Evolutionary conservation across 2,329 filamentous ascomycete genomes (phyloP).

Genomic region (Zymoseptoria crescenta): DNA sequence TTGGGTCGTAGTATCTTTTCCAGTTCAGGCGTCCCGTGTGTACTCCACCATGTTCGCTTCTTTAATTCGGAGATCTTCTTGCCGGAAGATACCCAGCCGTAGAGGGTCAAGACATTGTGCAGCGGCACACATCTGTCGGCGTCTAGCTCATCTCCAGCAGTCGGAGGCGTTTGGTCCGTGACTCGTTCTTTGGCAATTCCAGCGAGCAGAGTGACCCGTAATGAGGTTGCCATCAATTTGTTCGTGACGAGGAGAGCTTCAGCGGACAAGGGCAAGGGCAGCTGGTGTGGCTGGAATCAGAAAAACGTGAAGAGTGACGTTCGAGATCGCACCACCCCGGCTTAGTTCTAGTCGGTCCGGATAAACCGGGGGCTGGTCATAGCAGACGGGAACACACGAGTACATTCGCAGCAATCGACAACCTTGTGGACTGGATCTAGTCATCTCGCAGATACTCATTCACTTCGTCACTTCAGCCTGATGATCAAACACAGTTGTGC

Average conservation of each 20-base stretch:
- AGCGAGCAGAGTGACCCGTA: slow-evolving; percentile 18
- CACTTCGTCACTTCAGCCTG: slow-evolving; percentile 2
- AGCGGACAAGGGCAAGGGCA: background rate
- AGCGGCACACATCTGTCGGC: slow-evolving; percentile 27
- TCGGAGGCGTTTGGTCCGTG: slow-evolving; percentile 18
- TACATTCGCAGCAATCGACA: too few relatives aligned
- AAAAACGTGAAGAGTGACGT: background rate
- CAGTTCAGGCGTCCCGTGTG: slow-evolving; percentile 21
- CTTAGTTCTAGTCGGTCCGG: background rate
- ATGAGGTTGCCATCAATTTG: background rate
- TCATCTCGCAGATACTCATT: background rate
- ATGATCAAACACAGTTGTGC: slow-evolving; percentile 10
- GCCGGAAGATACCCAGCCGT: slow-evolving; percentile 28
- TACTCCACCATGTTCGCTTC: slow-evolving; percentile 28
- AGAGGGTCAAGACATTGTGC: slow-evolving; percentile 29
- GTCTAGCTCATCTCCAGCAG: slow-evolving; percentile 20
- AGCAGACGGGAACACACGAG: too few relatives aligned
- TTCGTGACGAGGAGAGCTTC: background rate
- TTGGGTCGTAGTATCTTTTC: slow-evolving; percentile 22
- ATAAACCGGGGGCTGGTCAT: too few relatives aligned
- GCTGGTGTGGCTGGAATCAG: background rate
- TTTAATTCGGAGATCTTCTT: slow-evolving; percentile 24
- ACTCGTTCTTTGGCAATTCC: slow-evolving; percentile 27
- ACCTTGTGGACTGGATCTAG: too few relatives aligned
- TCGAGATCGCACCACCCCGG: background rate